Conservation (phyloP, 352 stramenopile genomes). For the Globisporangium barbulae region DNA sequence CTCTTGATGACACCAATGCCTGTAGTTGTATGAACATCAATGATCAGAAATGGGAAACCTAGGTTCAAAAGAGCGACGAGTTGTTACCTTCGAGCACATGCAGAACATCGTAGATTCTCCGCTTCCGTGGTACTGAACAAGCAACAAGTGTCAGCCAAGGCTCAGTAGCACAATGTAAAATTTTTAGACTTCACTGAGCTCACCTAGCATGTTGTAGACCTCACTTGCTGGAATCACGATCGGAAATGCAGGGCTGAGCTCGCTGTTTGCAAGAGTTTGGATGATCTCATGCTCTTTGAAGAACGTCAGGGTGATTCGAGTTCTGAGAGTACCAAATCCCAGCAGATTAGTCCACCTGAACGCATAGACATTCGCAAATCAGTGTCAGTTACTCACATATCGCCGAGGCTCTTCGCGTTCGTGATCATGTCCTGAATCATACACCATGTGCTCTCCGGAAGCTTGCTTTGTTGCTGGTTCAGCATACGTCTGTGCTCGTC, state of each 20-base stretch:
- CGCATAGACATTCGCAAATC: background rate
- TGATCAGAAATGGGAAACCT: background rate
- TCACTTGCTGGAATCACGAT: constrained; percentile 53
- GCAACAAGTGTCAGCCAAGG: background rate
- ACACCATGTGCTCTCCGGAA: constrained; percentile 30
- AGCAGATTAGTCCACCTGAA: background rate
- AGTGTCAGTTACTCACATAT: constrained; percentile 32
- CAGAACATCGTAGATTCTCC: constrained; percentile 72
- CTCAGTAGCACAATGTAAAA: background rate
- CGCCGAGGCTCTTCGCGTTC: constrained; percentile 41
- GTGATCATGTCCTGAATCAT: constrained; percentile 35
- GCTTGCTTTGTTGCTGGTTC: constrained; percentile 3
- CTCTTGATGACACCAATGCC: constrained; percentile 64
- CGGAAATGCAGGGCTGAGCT: constrained; percentile 24
- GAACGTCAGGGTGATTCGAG: constrained; percentile 48
- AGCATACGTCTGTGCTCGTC: background rate
- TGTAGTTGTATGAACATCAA: constrained; percentile 12
- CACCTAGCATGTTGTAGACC: constrained; percentile 69
- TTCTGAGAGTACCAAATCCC: constrained; percentile 24
- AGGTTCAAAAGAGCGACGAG: background rate
- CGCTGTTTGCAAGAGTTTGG: constrained; percentile 14
- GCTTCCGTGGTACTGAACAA: constrained; percentile 55
- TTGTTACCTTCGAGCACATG: constrained; percentile 70
- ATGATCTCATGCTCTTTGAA: constrained; percentile 58
- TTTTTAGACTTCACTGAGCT: background rate